Evolutionary conservation across 768 basidiomycete genomes (phyloP).

Genomic region (Guyanaporus albipodus): DNA sequence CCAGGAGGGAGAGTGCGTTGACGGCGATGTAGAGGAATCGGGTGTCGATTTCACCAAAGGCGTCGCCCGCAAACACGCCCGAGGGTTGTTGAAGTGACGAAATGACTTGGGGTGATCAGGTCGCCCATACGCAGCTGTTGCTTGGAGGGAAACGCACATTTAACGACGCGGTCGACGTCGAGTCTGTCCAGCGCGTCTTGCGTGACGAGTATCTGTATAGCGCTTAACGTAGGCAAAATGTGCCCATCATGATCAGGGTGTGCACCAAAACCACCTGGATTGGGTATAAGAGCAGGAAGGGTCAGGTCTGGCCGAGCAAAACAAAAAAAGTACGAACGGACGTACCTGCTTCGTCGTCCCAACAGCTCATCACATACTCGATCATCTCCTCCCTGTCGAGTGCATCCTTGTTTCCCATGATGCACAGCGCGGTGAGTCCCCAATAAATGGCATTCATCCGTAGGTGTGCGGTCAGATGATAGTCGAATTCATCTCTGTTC

Average conservation of each 20-base stretch:
- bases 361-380: constrained; percentile 88
- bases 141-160: constrained; percentile 49
- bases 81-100: constrained; percentile 79
- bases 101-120: constrained; percentile 53
- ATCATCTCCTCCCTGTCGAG: constrained; percentile 82
- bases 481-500: constrained; percentile 80
- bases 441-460: constrained; percentile 96
- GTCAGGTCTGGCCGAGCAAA: constrained; percentile 1
- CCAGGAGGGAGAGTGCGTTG: constrained; percentile 76
- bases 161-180: constrained; percentile 63
- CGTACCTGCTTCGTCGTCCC: constrained; percentile 83
- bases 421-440: constrained; percentile 84
- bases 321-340: constrained; percentile 1
- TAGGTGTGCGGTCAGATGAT: constrained; percentile 89
- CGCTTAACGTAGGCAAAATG: constrained; percentile 80
- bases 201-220: constrained; percentile 85
- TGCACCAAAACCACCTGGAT: constrained; percentile 82
- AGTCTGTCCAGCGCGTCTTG: constrained; percentile 76
- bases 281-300: no score
- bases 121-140: neutral
- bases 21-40: constrained; percentile 90
- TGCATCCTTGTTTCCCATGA: constrained; percentile 77
- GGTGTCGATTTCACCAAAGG: constrained; percentile 89
- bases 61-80: constrained; percentile 87
- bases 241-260: constrained; percentile 94